Evolutionary conservation across 371 early-diverging fungal species (phyloP).

Genomic region (Lichtheimia ramosa): DNA sequence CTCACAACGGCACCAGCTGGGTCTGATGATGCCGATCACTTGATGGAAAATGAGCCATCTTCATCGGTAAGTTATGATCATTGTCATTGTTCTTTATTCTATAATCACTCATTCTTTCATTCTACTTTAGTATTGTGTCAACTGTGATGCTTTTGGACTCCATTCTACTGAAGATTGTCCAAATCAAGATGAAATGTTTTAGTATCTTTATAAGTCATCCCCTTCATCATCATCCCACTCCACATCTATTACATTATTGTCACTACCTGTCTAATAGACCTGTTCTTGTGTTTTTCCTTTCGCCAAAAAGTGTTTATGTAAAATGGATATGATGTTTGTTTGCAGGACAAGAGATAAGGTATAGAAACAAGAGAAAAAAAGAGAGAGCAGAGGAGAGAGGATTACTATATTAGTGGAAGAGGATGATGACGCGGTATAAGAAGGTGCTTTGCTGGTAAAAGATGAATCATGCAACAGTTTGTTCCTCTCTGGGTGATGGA

Average conservation of each 20-base stretch:
- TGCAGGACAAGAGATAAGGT: too few species aligned
- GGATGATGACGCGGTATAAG: too few species aligned
- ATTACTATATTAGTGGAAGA: background rate
- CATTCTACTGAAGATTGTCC: conserved; percentile 71
- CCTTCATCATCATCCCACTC: background rate
- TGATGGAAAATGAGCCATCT: background rate
- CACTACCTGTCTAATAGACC: too few species aligned
- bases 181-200: conserved; percentile 59
- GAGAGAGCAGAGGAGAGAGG: background rate
- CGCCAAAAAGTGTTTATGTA: background rate
- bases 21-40: conserved; percentile 3
- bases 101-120: background rate
- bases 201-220: conserved; percentile 6
- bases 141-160: conserved; percentile 64
- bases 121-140: conserved; percentile 59
- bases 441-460: too few species aligned
- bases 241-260: too few species aligned
- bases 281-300: background rate
- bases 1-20: conserved; percentile 10
- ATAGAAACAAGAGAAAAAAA: background rate
- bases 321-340: background rate
- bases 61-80: conserved; percentile 1
- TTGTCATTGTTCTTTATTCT: background rate
- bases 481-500: conserved; percentile 6
- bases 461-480: conserved; percentile 7